These are phyloP conservation scores for Annona cherimola DNA, from an alignment of 164 flowering plant genomes.

Conservation along the genomic window DNA sequence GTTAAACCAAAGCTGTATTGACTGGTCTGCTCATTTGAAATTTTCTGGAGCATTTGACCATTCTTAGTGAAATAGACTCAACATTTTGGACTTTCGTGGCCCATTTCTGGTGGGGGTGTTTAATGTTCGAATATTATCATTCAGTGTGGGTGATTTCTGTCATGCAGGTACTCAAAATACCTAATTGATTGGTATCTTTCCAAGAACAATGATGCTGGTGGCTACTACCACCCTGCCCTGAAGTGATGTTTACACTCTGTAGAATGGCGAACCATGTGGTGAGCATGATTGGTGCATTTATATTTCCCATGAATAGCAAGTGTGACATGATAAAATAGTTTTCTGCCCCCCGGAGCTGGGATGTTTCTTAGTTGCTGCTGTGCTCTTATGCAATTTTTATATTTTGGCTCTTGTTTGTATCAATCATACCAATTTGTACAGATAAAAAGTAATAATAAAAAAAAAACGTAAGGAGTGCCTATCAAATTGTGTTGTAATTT, in stretches of 20 bases:
- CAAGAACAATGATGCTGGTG: constrained; percentile 1
- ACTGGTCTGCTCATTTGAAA: neutral
- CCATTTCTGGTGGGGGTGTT: neutral
- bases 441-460: neutral
- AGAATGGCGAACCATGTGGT: neutral
- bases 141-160: neutral
- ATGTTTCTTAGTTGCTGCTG: neutral
- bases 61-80: neutral
- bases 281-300: neutral
- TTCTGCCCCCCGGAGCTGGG: neutral
- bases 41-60: neutral
- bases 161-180: constrained; percentile 17
- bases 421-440: neutral
- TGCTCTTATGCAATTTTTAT: neutral
- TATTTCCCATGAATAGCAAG: neutral
- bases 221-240: constrained; percentile 2
- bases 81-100: neutral
- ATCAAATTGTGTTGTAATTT: neutral
- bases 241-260: neutral
- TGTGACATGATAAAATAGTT: neutral
- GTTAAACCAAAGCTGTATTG: neutral
- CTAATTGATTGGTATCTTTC: constrained; percentile 15
- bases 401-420: neutral
- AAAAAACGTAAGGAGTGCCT: neutral
- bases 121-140: neutral